Evolutionary conservation across 148 eudicot species (phyloP), one percentile per base, ranked within the genome.

Genomic region (Diospyros kaki): DNA sequence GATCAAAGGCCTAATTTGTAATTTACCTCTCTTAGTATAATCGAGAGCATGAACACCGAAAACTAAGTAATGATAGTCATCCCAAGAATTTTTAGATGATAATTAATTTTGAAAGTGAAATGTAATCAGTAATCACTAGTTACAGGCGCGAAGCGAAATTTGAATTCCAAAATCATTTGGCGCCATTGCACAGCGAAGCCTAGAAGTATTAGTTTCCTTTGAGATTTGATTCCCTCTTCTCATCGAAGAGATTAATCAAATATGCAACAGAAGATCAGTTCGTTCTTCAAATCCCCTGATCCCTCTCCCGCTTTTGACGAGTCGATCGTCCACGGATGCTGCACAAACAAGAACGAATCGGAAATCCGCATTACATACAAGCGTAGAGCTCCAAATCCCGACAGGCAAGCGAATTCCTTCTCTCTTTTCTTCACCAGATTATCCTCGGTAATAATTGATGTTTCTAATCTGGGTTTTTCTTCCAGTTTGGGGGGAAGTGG

Each of bases 321-420:
- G 14, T 53, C 76, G 42, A 70, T 83, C 61, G 58, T 72, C 72
- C 73, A 69, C 18, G 81, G 58, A 52, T 71, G 75, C 66, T 71
- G 75, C 66, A 41, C 17, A 1, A 73, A 68, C 63, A 54, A 71
- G 2, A 53, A 52, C 68, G 81, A 65, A 43, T 77, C 86, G 2
- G 80, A 88, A 74, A 84, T 90, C 79, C 73, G 72, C 58, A 68
- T 90, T 68, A 86, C 82, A 65, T 91, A 90, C 83, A 89, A 87
- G 56, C 90, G 93, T 42, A 68, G 77, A 79, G 28, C 79, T 69
- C 58, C 74, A 62, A 78, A 78, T 61, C 73, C 71, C 56, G 55
- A 41, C 18, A 66, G 80, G 87, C 79, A 76, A 13, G 18, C 11
- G 39, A 43, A 8, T 43, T 72, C 12, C 41, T 40, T 18, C 50